A percentile compares a stretch with the other conserved stretches of the same genome.
These are phyloP conservation scores for Aspergillus egyptiacus DNA, from an alignment of 495 filamentous ascomycete genomes.

Conservation along the genomic window DNA sequence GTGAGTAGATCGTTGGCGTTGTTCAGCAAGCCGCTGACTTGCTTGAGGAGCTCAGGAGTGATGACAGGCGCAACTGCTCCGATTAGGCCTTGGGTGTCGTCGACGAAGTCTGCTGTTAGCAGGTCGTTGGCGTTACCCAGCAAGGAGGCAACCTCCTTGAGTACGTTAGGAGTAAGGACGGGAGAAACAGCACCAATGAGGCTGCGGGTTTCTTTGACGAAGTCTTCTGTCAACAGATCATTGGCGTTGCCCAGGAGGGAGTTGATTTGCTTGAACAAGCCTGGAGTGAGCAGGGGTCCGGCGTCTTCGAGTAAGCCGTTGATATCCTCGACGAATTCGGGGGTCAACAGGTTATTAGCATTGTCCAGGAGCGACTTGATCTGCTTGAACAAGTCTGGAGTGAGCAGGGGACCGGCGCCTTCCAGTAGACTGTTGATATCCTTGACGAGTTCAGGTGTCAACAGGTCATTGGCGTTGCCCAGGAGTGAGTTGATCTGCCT, in stretches of 20 bases:
- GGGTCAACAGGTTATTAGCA: constrained; percentile 31
- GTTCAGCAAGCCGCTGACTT: constrained; percentile 26
- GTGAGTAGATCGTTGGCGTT: constrained; percentile 1
- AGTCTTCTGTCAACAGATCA: constrained; percentile 32
- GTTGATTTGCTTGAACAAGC: constrained; percentile 29
- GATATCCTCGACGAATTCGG: constrained; percentile 33
- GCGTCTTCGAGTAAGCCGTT: constrained; percentile 26
- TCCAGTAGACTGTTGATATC: constrained; percentile 31
- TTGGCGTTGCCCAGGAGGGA: constrained; percentile 36
- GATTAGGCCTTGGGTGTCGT: constrained; percentile 32
- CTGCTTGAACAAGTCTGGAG: constrained; percentile 33
- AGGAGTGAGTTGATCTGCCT: constrained; percentile 36
- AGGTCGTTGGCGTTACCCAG: constrained; percentile 34
- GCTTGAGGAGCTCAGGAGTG: constrained; percentile 34
- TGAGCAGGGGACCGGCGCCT: constrained; percentile 28
- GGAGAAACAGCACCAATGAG: constrained; percentile 43
- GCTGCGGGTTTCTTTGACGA: constrained; percentile 40
- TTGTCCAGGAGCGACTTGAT: constrained; percentile 35
- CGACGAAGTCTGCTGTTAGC: constrained; percentile 23
- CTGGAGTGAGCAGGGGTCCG: constrained; percentile 30
- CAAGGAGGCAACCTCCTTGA: constrained; percentile 35
- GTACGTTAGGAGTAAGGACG: constrained; percentile 30
- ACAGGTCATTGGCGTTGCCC: constrained; percentile 32
- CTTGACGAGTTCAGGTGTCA: constrained; percentile 26
- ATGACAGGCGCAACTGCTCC: constrained; percentile 27